These are phyloP conservation scores for Gnetum montanum DNA, from an alignment of 75 land plant genomes.

Conservation along the genomic window DNA sequence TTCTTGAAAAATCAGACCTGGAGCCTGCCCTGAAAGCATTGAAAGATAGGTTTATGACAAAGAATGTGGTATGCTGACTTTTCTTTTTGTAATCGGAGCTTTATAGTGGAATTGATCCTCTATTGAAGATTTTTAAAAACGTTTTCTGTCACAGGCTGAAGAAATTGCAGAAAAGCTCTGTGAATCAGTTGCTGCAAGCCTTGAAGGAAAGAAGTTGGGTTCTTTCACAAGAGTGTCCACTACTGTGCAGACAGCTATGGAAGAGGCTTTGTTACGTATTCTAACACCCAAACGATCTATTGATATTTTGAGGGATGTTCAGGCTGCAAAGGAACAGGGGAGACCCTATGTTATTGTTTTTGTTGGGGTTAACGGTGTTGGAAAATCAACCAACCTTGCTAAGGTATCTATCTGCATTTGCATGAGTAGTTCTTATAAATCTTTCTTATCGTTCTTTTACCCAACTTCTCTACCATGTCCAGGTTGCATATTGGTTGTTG, in stretches of 20 bases:
- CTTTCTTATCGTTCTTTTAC: too few species aligned
- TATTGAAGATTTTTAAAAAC: not conserved
- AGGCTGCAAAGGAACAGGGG: constrained; percentile 90
- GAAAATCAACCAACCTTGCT: constrained; percentile 97
- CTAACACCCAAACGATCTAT: constrained; percentile 92
- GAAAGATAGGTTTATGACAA: constrained; percentile 91
- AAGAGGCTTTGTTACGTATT: constrained; percentile 89
- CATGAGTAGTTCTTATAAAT: too few species aligned
- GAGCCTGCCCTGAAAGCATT: constrained; percentile 89
- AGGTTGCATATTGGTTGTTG: constrained; percentile 97
- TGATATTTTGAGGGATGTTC: constrained; percentile 94
- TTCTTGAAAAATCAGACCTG: constrained; percentile 76
- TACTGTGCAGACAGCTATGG: constrained; percentile 94
- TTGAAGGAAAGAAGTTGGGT: constrained; percentile 90
- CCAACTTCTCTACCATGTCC: constrained; percentile 16
- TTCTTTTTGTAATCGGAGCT: not conserved
- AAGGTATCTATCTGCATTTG: too few species aligned
- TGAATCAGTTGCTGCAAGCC: constrained; percentile 95
- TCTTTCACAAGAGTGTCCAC: constrained; percentile 92
- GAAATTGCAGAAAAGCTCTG: constrained; percentile 95
- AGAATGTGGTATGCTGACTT: constrained; percentile 84
- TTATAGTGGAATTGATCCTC: not conserved
- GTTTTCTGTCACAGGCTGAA: constrained; percentile 54
- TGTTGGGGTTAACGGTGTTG: constrained; percentile 99
- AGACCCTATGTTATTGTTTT: constrained; percentile 96